Evolutionary conservation across 176 grass and related monocot species (phyloP), one percentile per base, ranked within the genome.

Genomic region (Eremochloa ophiuroides): DNA sequence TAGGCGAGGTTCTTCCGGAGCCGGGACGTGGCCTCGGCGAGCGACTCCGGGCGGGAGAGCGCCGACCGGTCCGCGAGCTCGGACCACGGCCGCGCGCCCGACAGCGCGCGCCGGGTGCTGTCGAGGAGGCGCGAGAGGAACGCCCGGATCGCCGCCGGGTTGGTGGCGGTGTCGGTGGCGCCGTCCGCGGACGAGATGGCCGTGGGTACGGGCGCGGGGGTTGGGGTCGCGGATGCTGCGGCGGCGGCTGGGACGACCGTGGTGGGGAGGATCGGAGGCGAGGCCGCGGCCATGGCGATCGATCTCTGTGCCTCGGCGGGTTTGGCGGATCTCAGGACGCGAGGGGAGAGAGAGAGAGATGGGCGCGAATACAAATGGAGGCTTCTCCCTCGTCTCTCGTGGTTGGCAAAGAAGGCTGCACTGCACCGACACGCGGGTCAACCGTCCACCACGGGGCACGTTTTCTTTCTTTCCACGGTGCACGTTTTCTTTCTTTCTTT

Each of bases 1-100:
- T 97, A 94, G 66, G 91, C 60, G 26, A 97, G 79, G 86, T 97
- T 97, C 76, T 72, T 88, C 60, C 94, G 84, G 9, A 91, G 82
- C 26, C 94, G 91, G 13, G 84, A 62, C 74, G 82, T 29, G 78
- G 91, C 80, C 0, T 94, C 88, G 58, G 80, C 23, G 76, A 87
- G 28, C 46, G 86, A 66, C 0, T 87, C 59, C 12, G 59, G 59
- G 59, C 26, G 58, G 60, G 26, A 62, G 60, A 62, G 60, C 5
- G 60, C 60, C 0, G 60, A 62, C 13, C 60, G 60, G 60, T 62
- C 60, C 0, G 60, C 13, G 1, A 62, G 60, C 60, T 62, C 60
- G 60, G 60, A 62, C 77, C 84, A 90, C 8, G 87, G 87, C 0
- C 88, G 87, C 1, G 82, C 71, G 15, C 84, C 88, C 2, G 85